Percentiles rank a stretch among this genome's conserved stretches.
Evolutionary conservation across 2,329 filamentous ascomycete species (phyloP).

Genomic region (Chrysoporthe deuterocubensis): DNA sequence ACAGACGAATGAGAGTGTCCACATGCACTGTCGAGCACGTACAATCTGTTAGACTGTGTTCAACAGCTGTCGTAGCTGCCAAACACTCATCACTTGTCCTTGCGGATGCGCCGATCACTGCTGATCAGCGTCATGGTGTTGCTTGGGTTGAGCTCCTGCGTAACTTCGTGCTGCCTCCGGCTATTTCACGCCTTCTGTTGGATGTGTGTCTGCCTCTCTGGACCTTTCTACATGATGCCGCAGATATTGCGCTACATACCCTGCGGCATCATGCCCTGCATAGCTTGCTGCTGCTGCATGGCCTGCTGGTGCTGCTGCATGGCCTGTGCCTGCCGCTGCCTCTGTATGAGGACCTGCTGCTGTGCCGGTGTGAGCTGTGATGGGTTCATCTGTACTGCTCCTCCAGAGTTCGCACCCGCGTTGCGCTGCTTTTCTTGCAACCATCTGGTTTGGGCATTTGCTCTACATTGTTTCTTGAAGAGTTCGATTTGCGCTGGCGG

Average conservation of each 20-base stretch:
- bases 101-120: background rate
- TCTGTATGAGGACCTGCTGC: slow-evolving; percentile 32
- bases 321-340: slow-evolving; percentile 42
- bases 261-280: slow-evolving; percentile 61
- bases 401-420: background rate
- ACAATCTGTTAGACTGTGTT: too few relatives aligned
- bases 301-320: slow-evolving; percentile 45
- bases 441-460: slow-evolving; percentile 42
- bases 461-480: slow-evolving; percentile 48
- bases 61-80: too few relatives aligned
- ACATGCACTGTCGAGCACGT: too few relatives aligned
- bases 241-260: slow-evolving; percentile 46
- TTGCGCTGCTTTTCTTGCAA: slow-evolving; percentile 31
- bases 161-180: too few relatives aligned
- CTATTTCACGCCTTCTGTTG: too few relatives aligned
- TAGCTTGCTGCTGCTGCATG: slow-evolving; percentile 44
- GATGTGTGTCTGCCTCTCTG: too few relatives aligned
- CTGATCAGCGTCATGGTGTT: too few relatives aligned
- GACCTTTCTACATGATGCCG: background rate
- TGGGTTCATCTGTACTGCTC: slow-evolving; percentile 30
- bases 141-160: too few relatives aligned
- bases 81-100: background rate
- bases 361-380: background rate
- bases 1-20: too few relatives aligned
- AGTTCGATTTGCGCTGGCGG: slow-evolving; percentile 50